Evolutionary conservation across 371 early-diverging fungal genomes (phyloP), one percentile per base, ranked within the genome.

Genomic region (Homolaphlyctis polyrhiza): DNA sequence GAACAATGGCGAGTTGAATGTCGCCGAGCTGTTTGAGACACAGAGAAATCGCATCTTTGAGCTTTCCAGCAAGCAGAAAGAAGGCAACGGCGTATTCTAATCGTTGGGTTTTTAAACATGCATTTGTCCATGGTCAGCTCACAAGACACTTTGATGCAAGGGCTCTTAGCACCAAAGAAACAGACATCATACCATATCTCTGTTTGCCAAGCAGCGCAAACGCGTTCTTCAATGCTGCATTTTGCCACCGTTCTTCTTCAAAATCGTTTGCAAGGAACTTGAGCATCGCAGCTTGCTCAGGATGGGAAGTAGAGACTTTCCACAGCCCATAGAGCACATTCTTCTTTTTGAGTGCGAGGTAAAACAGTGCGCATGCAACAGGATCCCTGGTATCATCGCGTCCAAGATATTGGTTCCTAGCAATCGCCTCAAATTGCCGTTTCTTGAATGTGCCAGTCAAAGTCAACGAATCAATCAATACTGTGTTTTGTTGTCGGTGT

Each of bases 141-240:
- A n/a, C n/a, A n/a, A n/a, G n/a, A n/a, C n/a, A n/a, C n/a, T n/a
- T n/a, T n/a, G n/a, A n/a, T n/a, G n/a, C n/a, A n/a, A n/a, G n/a
- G n/a, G n/a, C n/a, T n/a, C n/a, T n/a, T n/a, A n/a, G n/a, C n/a
- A n/a, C n/a, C n/a, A n/a, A n/a, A n/a, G n/a, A n/a, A n/a, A n/a
- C n/a, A n/a, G n/a, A 58, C 21, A n/a, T 0, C 27, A 32, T 36
- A n/a, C n/a, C n/a, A 58, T 89, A 96, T 55, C 98, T 83, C 67
- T 96, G 96, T 66, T 90, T 93, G 63, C 98, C 95, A 28, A 98
- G 76, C 33, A 98, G 72, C 8, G 89, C 98, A 78, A 90, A 98
- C 0, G 99, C 99, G 71, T 98, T 98, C 73, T 98, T 98, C 11
- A 89, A 74, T 0, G 99, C 98, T 0, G 97, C 94, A 13, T 87